Base-by-base conservation (phyloP, 257 asterid genomes). In the Rauvolfia tetraphylla region DNA sequence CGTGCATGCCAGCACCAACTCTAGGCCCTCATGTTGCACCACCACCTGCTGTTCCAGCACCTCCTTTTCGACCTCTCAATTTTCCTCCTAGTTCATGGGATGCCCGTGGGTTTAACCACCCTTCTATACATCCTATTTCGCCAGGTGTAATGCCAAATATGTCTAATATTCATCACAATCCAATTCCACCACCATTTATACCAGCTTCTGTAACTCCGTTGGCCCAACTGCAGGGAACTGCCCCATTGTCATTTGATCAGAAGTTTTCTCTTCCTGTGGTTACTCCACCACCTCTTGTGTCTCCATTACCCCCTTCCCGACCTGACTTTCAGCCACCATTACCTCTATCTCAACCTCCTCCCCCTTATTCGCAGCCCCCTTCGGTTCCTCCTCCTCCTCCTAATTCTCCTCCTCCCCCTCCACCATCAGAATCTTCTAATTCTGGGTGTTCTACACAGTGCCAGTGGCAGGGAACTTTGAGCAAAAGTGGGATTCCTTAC, bases 401-500 rank as follows among this genome's bases (percentile, higher is more conserved):
- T 71, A 78, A 76, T 78, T 87, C 96, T 77, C 89, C 91, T 20
- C 93, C 88, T 33, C 89, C 90, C 33, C 89, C 90, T 63, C 89
- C 91, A 62, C 85, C 88, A 61, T 80, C 85, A 68, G 87, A 84
- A 78, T 81, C 89, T 53, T 76, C 81, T 53, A 79, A 78, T 82
- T 81, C 78, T 3, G 90, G 82, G 69, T 75, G 79, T 82, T 74
- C 79, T 71, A 80, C 65, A 34, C 82, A 75, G 58, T 83, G 82
- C 82, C 87, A 85, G 36, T 94, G 98, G 98, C 93, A 89, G 82
- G 98, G 98, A 66, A 74, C 86, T 84, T 84, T 94, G 89, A 90
- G 93, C 84, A 94, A 94, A 87, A 92, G 98, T 80, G 96, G 98
- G 39, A 85, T 94, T 68, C 80, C 82, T 84, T 94, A 92, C 88